These are phyloP conservation scores for Herpotrichia juniperi DNA, from an alignment of 2,329 filamentous ascomycete species.

Conservation along the genomic window DNA sequence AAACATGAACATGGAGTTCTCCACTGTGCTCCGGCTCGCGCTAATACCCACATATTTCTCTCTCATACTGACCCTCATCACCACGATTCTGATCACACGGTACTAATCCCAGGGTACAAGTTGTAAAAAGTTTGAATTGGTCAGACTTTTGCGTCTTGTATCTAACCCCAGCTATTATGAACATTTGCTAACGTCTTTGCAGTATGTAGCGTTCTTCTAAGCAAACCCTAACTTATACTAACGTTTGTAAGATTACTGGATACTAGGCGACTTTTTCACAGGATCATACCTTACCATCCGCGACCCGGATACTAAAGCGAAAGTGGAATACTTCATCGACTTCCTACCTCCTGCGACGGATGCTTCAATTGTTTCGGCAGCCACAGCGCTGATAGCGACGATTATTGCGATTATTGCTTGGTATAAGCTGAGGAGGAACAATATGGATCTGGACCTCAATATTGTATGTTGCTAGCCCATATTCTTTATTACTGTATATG, in stretches of 20 bases:
- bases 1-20: not conserved
- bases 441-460: conserved; percentile 7
- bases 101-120: too few species aligned
- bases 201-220: too few species aligned
- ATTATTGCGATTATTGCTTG: conserved; percentile 5
- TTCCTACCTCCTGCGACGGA: conserved; percentile 6
- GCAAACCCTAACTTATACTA: too few species aligned
- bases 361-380: conserved; percentile 1
- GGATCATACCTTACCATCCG: not conserved
- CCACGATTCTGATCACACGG: conserved; percentile 6
- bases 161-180: too few species aligned
- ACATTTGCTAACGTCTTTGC: too few species aligned
- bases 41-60: conserved; percentile 11
- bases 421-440: not conserved
- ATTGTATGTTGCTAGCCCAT: conserved; percentile 1
- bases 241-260: too few species aligned
- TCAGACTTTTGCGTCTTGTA: too few species aligned
- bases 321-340: conserved; percentile 1
- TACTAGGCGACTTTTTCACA: conserved; percentile 7
- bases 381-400: conserved; percentile 3
- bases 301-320: not conserved
- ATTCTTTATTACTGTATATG: not conserved
- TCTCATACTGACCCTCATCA: conserved; percentile 9
- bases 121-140: too few species aligned
- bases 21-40: conserved; percentile 1